Base-by-base conservation (phyloP, 495 filamentous ascomycete species). In the Penicillium flavigenum region DNA sequence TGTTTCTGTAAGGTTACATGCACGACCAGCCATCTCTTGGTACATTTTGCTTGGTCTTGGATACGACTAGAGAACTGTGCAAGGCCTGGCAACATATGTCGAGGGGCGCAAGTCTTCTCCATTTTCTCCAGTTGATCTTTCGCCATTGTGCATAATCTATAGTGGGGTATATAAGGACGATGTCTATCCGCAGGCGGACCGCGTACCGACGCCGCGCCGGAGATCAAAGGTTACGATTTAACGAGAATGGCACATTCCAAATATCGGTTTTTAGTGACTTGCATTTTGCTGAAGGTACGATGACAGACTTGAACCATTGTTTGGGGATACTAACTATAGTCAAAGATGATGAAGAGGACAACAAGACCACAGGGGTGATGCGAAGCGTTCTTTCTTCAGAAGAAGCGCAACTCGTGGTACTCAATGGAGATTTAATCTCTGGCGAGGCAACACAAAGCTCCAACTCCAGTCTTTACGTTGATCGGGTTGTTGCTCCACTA, bases 351-450 rank as follows among this genome's bases (percentile, higher is more conserved):
- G 69, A 76, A 39, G 81, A 86, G 63, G 87, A 90, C 67, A 66
- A 81, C 48, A 81, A 82, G 24, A 82, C 82, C 0, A 75, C 79
- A 29, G 63, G 67, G 7, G 81, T 88, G 7, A 83, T 89, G 63
- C 80, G 83, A 45, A 59, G 63, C 16, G 71, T 89, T 8, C 76
- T 90, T 0, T 72, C 82, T 27, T 58, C 64, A 3, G 86, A 89
- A 60, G 59, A 67, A 0, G 61, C 78, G 0, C 72, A 83, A 19
- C 79, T 90, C 1, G 86, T 86, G 24, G 79, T 90, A 2, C 65
- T 90, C 5, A 90, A 90, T 49, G 86, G 87, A 34, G 87, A 90
- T 60, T 72, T 90, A 5, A 85, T 89, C 63, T 86, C 87, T 0
- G 85, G 87, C 19, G 85, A 90, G 52, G 85, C 86, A 49, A 78